Evolutionary conservation across 176 grass and related monocot species (phyloP), one percentile per base, ranked within the genome.

Genomic region (Oryza punctata): DNA sequence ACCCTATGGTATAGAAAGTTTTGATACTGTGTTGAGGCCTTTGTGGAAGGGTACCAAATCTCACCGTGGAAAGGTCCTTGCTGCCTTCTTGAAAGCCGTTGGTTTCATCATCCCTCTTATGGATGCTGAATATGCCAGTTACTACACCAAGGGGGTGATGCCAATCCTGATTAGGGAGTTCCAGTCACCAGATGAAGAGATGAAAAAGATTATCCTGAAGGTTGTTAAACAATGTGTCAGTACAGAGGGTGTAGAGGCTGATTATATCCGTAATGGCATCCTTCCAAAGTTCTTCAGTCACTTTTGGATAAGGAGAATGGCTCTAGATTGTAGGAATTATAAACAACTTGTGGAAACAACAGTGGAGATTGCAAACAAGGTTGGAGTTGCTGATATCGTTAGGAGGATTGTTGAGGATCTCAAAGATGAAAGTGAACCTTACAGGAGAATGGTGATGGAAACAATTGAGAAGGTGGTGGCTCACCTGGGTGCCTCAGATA

Each of bases 371-470:
- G 96, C 93, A 71, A 99, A 99, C 74, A 98, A 95, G 63, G 96
- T 94, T 75, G 96, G 91, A 78, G 91, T 98, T 63, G 88, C 93
- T 72, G 96, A 91, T 90, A 98, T 98, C 3, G 91, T 96, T 54
- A 91, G 87, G 24, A 93, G 93, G 69, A 79, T 98, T 50, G 93
- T 94, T 37, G 93, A 98, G 77, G 93, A 90, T 94, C 85, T 99
- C 47, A 99, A 99, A 91, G 96, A 96, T 87, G 93, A 96, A 77
- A 93, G 91, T 33, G 96, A 99, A 70, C 96, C 96, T 65, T 99
- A 99, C 70, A 89, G 93, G 68, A 92, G 96, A 87, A 99, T 96
- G 96, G 96, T 96, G 64, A 99, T 99, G 96, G 96, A 99, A 70
- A 96, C 93, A 35, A 99, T 96, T 86, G 89, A 99, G 75, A 94